Evolutionary conservation across 1,139 yeast genomes (phyloP), one percentile per base, ranked within the genome.

Genomic region (Candida neerlandica): DNA sequence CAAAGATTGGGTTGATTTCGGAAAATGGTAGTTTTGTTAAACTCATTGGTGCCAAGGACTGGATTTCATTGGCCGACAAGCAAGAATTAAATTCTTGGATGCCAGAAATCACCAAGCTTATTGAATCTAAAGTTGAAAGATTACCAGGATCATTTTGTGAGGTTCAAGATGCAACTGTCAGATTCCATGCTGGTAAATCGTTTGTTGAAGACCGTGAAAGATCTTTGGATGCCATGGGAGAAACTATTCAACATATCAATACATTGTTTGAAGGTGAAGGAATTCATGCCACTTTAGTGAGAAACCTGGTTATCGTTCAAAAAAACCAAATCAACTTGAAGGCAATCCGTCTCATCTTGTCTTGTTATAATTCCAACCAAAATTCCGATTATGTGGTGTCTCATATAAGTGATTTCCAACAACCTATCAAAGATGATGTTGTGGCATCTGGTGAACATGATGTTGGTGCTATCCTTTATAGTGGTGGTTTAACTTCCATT

Each of bases 1-100:
- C 86, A 1, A 81, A 80, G 40, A 63, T 92, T 33, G 98, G 98
- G 0, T 72, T 92, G 46, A 84, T 92, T 56, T 96, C 97, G 0
- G 98, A 92, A 65, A 85, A 87, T 62, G 98, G 98, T 35, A 96
- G 91, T 1, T 85, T 74, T 56, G 79, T 87, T 29, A 84, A 80
- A 60, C 61, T 86, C 23, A 76, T 82, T 29, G 78, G 78, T 1
- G 66, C 74, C 10, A 72, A 74, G 26, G 70, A 72, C 14, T 92
- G 97, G 97, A 69, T 81, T 33, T 77, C 88, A 2, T 71, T 89
- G 41, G 81, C 81, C 19, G 82, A 84, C 49, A 78, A 78, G 50
- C 64, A 66, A 2, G 81, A 79, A 49, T 68, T 77, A 54, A 64
- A 71, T 33, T 66, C 68, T 9, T 89, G 96, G 89, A 82, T 86